Percentiles rank a stretch among this genome's conserved stretches.
phyloP scores from a whole-genome alignment of 345 rosid genomes.

The Turnera subulata region DNA sequence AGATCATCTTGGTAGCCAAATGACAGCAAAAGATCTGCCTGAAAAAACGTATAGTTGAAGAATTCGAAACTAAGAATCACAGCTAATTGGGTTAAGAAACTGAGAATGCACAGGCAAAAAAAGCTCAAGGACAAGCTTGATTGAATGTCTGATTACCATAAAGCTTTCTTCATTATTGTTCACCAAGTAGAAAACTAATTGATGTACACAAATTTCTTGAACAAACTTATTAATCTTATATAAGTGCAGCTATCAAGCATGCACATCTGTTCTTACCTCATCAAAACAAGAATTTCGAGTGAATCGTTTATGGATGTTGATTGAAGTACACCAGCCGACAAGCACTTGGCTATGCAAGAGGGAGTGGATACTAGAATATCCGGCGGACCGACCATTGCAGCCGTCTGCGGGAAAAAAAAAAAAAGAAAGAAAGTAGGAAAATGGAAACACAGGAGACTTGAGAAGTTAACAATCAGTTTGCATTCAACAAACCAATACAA shows the following conservation, averaged over 20 bases:
- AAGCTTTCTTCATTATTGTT: no score
- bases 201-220: no score
- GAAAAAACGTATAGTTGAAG: constrained; percentile 7
- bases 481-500: not conserved
- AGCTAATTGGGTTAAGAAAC: not conserved
- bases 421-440: not conserved
- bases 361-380: constrained; percentile 81
- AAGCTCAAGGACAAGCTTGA: no score
- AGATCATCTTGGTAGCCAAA: constrained; percentile 93
- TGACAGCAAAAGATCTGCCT: constrained; percentile 93
- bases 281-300: constrained; percentile 77
- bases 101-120: no score
- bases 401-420: constrained; percentile 67
- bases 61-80: not conserved
- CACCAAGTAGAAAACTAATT: no score
- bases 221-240: no score
- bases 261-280: constrained; percentile 75
- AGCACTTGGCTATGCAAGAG: constrained; percentile 75
- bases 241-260: not conserved
- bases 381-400: constrained; percentile 68
- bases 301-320: constrained; percentile 52
- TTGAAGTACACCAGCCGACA: constrained; percentile 63
- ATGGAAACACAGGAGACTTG: no score
- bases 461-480: not conserved
- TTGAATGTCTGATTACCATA: no score